phyloP scores from a whole-genome alignment of 257 asterid species.

The Solanum sitiens region DNA sequence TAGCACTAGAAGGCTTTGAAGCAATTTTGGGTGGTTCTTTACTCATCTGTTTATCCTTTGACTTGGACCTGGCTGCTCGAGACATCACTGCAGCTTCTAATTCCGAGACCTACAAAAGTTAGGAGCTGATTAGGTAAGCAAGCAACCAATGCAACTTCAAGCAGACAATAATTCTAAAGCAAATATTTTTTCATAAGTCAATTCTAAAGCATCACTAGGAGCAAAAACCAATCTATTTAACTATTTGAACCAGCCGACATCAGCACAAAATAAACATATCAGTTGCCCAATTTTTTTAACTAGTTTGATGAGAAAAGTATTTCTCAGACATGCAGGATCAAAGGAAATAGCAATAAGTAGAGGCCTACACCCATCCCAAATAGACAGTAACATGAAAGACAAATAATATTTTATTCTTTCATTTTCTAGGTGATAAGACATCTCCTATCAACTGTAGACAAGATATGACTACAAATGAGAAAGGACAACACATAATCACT shows the following conservation, averaged over 20 bases:
- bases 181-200: neutral
- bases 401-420: neutral
- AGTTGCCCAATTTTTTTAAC: neutral
- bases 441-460: neutral
- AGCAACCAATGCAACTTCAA: slow-evolving; percentile 6
- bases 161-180: neutral
- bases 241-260: neutral
- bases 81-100: slow-evolving; percentile 44
- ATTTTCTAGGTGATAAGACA: neutral
- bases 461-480: neutral
- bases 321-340: neutral
- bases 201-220: neutral
- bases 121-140: slow-evolving; percentile 6
- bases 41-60: slow-evolving; percentile 65
- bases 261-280: neutral
- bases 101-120: slow-evolving; percentile 22
- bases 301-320: neutral
- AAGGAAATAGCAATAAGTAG: neutral
- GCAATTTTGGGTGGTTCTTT: slow-evolving; percentile 63
- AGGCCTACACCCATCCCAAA: neutral
- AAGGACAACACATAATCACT: neutral
- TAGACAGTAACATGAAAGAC: neutral
- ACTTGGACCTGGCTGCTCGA: slow-evolving; percentile 61
- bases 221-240: neutral
- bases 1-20: slow-evolving; percentile 49